These are phyloP conservation scores for Arachis hypogaea DNA, from an alignment of 306 rosid species.

Conservation along the genomic window DNA sequence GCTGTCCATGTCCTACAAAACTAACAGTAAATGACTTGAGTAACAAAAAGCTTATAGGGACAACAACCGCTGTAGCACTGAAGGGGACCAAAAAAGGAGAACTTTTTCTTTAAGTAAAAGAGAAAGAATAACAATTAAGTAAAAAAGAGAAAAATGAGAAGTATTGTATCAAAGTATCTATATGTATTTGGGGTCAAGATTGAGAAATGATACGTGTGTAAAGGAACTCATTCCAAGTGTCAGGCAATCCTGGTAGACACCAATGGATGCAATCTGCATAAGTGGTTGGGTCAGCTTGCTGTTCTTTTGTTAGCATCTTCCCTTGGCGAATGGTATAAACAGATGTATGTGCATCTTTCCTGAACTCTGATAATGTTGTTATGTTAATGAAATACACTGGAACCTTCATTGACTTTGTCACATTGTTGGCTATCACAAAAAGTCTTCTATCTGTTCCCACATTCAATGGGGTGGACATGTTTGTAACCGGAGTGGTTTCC, in stretches of 20 bases:
- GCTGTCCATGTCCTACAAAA: constrained; percentile 42
- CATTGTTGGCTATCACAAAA: constrained; percentile 56
- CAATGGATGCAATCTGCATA: constrained; percentile 97
- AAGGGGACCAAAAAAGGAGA: constrained; percentile 8
- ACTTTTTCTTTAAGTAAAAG: constrained; percentile 4
- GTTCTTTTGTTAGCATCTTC: constrained; percentile 81
- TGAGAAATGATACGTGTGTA: constrained; percentile 74
- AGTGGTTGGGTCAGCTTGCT: constrained; percentile 85
- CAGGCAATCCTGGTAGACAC: constrained; percentile 97
- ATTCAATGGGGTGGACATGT: constrained; percentile 63
- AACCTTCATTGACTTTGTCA: constrained; percentile 64
- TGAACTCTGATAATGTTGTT: constrained; percentile 73
- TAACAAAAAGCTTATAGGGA: constrained; percentile 38
- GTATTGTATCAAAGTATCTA: constrained; percentile 15
- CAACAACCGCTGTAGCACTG: constrained; percentile 38
- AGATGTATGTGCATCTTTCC: constrained; percentile 96
- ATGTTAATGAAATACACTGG: constrained; percentile 81
- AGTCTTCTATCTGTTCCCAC: constrained; percentile 94
- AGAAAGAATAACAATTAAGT: constrained; percentile 43
- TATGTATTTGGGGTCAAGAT: constrained; percentile 63
- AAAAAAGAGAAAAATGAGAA: constrained; percentile 9
- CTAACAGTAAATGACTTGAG: constrained; percentile 38
- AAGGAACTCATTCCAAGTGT: constrained; percentile 94
- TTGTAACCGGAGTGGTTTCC: constrained; percentile 74
- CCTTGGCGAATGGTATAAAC: constrained; percentile 93